A percentile compares a stretch with the other conserved stretches of the same genome.
Evolutionary conservation across 768 basidiomycete genomes (phyloP).

Genomic region (Tylopilus plumbeoviolaceoides): DNA sequence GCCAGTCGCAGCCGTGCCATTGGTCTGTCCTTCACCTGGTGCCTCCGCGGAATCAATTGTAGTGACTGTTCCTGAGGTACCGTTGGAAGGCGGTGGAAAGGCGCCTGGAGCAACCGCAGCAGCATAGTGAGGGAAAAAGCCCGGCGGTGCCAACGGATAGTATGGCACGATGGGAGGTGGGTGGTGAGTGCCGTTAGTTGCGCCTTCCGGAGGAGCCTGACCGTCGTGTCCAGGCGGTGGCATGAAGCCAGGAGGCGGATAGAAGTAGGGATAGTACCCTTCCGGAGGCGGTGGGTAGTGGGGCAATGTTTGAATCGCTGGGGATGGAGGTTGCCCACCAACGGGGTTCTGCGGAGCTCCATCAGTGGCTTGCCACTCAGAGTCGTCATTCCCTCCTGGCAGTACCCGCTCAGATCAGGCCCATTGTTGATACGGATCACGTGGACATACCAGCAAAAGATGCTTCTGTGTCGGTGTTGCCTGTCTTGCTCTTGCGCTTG

Average conservation of each 20-base stretch:
- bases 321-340: conserved; percentile 20
- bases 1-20: conserved; percentile 16
- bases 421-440: conserved; percentile 2
- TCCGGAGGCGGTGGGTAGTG: conserved; percentile 37
- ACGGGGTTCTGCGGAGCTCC: conserved; percentile 16
- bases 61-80: conserved; percentile 13
- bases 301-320: conserved; percentile 25
- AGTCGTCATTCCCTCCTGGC: conserved; percentile 24
- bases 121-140: conserved; percentile 37
- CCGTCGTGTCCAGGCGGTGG: conserved; percentile 36
- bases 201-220: conserved; percentile 30
- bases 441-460: conserved; percentile 20
- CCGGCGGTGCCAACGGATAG: conserved; percentile 36
- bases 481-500: conserved; percentile 45
- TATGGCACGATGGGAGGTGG: conserved; percentile 33
- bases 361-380: conserved; percentile 31
- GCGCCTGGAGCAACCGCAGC: conserved; percentile 27
- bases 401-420: conserved; percentile 15
- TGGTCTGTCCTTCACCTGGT: conserved; percentile 16
- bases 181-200: conserved; percentile 27
- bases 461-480: conserved; percentile 17
- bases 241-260: conserved; percentile 39
- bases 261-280: conserved; percentile 42
- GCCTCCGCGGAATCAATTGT: conserved; percentile 27
- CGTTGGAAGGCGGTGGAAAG: conserved; percentile 30